These are phyloP conservation scores for Citrus glauca DNA, from an alignment of 345 rosid genomes.

Conservation along the genomic window DNA sequence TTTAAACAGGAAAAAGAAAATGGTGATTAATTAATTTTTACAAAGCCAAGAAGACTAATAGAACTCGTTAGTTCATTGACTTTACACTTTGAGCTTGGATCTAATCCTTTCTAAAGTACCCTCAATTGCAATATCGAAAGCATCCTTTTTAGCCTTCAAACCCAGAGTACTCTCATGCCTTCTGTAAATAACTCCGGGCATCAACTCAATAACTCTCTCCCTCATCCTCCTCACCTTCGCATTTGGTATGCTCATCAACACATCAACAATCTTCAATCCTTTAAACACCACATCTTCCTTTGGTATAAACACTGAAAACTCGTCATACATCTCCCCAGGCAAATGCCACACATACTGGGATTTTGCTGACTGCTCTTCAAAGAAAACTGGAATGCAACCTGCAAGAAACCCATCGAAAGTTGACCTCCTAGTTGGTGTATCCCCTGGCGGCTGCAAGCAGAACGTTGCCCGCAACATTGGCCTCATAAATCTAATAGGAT, in stretches of 20 bases:
- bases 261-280: conserved; percentile 64
- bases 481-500: conserved; percentile 75
- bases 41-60: neutral
- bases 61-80: conserved; percentile 11
- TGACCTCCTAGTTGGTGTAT: conserved; percentile 79
- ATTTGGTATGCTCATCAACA: conserved; percentile 60
- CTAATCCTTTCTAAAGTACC: conserved; percentile 54
- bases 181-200: conserved; percentile 72
- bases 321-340: conserved; percentile 43
- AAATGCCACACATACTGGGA: conserved; percentile 78
- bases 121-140: conserved; percentile 82
- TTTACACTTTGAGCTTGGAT: conserved; percentile 29
- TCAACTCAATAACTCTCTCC: conserved; percentile 58
- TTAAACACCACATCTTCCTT: conserved; percentile 83
- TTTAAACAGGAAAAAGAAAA: neutral
- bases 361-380: conserved; percentile 74
- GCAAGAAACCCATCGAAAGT: conserved; percentile 81
- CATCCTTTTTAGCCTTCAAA: conserved; percentile 63
- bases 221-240: conserved; percentile 66
- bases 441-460: conserved; percentile 91
- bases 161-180: conserved; percentile 73
- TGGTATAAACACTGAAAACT: conserved; percentile 62
- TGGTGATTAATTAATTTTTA: conserved; percentile 5
- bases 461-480: conserved; percentile 73
- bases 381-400: conserved; percentile 92